Conservation (phyloP, 139 green algal species). For the Coccomyxa sp. region DNA sequence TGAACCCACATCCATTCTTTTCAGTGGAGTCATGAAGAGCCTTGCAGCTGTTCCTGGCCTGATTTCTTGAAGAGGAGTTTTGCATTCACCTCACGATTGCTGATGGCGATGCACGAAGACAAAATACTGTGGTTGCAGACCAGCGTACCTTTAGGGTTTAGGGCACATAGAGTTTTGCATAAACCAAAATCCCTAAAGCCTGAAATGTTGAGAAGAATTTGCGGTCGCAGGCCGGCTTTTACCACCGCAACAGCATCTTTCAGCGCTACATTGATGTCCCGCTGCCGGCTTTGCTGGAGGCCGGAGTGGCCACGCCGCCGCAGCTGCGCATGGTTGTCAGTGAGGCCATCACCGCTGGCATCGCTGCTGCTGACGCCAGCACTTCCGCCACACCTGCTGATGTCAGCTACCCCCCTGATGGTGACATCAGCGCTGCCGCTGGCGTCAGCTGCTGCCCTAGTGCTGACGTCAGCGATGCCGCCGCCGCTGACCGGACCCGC, state of each 20-base stretch:
- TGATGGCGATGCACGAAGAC: not conserved
- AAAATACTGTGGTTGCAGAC: not conserved
- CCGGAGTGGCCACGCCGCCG: not conserved
- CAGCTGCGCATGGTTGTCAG: slow-evolving; percentile 27
- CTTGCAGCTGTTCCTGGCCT: not conserved
- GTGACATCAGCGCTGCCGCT: not conserved
- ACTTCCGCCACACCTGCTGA: not conserved
- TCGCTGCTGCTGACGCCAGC: no score
- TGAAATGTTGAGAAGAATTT: no score
- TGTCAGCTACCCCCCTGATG: not conserved
- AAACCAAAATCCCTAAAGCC: no score
- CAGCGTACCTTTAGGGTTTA: not conserved
- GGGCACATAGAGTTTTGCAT: no score
- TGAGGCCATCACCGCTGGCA: no score
- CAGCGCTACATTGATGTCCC: slow-evolving; percentile 8
- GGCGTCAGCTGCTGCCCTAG: not conserved
- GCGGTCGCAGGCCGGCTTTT: slow-evolving; percentile 28
- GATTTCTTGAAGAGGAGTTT: not conserved
- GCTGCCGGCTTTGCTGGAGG: not conserved
- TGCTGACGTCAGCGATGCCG: not conserved
- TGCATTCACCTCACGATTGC: not conserved
- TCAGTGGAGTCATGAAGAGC: not conserved
- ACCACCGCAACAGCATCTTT: slow-evolving; percentile 27
- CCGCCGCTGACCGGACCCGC: not conserved
- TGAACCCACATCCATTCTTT: not conserved